Evolutionary conservation across 306 rosid species (phyloP), one percentile per base, ranked within the genome.

Genomic region (Casuarina glauca): DNA sequence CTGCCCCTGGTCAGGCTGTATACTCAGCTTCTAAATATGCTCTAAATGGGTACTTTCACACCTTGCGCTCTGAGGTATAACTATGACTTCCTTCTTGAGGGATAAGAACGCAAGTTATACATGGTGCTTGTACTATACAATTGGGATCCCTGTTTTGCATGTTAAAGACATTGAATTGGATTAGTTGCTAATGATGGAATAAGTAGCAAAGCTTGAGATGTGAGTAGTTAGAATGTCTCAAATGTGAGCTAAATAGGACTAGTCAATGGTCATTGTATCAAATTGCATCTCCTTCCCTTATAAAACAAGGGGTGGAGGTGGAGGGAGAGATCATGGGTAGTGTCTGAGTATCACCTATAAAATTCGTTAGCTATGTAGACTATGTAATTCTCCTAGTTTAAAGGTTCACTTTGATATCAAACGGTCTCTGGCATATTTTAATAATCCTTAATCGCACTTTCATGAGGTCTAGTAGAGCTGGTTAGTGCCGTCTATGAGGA

Each of bases 1-100:
- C 97, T 75, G 95, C 98, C 60, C 97, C 97, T 0, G 97, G 98
- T 76, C 98, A 95, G 86, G 92, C 98, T 42, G 78, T 95, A 75
- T 95, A 95, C 86, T 89, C 98, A 11, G 97, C 98, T 60, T 92
- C 98, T 72, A 94, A 92, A 85, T 84, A 77, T 78, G 98, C 98
- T 45, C 86, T 94, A 45, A 94, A 94, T 79, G 98, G 98, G 10
- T 94, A 90, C 84, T 94, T 94, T 76, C 97, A 92, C 81, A 61
- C 93, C 73, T 87, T 94, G 89, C 95, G 97, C 55, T 94, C 98
- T 0, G 97, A 94, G 98, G 98, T 94, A 88, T 66, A 54, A 50
- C 9, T 70, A 48, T 78, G 46, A 70, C 53, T 44, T 60, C 53
- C 68, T 84, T 70, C 80, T 70, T 78, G 32, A 35, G 39, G 2